Evolutionary conservation across 495 filamentous ascomycete species (phyloP).

Genomic region (Neurospora tetraspora): DNA sequence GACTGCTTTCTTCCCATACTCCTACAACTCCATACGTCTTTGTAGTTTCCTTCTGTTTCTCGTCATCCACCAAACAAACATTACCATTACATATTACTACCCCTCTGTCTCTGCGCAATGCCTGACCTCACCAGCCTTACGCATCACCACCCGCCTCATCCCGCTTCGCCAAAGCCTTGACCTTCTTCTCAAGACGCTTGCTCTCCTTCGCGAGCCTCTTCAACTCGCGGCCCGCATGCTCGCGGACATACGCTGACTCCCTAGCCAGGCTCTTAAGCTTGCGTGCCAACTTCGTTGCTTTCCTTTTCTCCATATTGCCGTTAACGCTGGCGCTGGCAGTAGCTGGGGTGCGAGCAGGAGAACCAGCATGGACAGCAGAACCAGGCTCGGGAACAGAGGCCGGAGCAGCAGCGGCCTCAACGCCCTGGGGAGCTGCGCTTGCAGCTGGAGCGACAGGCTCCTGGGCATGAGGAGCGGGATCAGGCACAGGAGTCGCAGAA

Average conservation of each 20-base stretch:
- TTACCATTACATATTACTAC: not conserved
- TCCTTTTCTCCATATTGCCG: not conserved
- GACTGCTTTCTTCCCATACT: not conserved
- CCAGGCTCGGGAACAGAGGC: not conserved
- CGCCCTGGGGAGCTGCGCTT: not conserved
- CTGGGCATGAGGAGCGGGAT: not conserved
- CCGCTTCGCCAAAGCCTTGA: not conserved
- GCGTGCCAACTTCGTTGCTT: not conserved
- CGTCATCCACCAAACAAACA: not conserved
- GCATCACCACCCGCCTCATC: not conserved
- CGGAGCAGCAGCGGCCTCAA: not conserved
- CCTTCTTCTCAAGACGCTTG: not conserved
- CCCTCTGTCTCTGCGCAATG: not conserved
- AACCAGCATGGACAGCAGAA: not conserved
- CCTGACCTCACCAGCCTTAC: not conserved
- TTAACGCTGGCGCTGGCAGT: not conserved
- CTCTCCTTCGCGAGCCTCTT: not conserved
- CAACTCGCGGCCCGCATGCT: not conserved
- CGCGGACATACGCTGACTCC: not conserved
- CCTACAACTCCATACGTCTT: not conserved
- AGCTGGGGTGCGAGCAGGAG: not conserved
- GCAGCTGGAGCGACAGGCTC: not conserved
- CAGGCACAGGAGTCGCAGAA: not conserved
- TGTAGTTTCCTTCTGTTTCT: not conserved
- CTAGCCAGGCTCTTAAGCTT: not conserved